These are phyloP conservation scores for Euptelea pleiosperma DNA, from an alignment of 164 flowering plant species.

Conservation along the genomic window DNA sequence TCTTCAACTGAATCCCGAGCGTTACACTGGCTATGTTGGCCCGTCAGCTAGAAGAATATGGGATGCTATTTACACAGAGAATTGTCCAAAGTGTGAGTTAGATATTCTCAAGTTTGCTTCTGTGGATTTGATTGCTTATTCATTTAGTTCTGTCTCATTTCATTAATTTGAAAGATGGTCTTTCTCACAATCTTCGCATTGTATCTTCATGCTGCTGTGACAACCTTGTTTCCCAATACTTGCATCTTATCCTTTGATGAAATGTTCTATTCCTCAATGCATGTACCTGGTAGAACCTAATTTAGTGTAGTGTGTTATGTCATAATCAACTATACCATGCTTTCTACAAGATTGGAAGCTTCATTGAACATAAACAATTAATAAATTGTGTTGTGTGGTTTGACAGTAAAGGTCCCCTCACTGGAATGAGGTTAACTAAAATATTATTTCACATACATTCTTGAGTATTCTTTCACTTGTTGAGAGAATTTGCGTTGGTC, in stretches of 20 bases:
- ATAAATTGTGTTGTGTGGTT: too few relatives aligned
- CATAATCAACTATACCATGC: neutral
- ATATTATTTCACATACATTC: too few relatives aligned
- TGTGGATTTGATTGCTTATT: neutral
- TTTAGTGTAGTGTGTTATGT: too few relatives aligned
- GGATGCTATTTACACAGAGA: conserved; percentile 90
- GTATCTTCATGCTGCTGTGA: neutral
- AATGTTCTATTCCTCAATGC: too few relatives aligned
- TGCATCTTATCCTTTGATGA: neutral
- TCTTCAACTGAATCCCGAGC: conserved; percentile 85
- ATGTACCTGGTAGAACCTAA: too few relatives aligned
- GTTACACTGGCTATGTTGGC: conserved; percentile 89
- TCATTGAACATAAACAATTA: too few relatives aligned
- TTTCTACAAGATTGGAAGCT: neutral
- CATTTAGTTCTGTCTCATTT: neutral
- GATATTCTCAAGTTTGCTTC: neutral
- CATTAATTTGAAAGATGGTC: neutral
- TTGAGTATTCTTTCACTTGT: too few relatives aligned
- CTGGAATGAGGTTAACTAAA: too few relatives aligned
- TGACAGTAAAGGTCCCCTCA: too few relatives aligned
- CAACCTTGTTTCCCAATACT: neutral
- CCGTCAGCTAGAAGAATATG: conserved; percentile 96
- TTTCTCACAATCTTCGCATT: too few relatives aligned
- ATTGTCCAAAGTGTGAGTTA: conserved; percentile 82
- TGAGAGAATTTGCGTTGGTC: too few relatives aligned